Base-by-base conservation (phyloP, 331 rosid genomes). In the Arachis monticola region DNA sequence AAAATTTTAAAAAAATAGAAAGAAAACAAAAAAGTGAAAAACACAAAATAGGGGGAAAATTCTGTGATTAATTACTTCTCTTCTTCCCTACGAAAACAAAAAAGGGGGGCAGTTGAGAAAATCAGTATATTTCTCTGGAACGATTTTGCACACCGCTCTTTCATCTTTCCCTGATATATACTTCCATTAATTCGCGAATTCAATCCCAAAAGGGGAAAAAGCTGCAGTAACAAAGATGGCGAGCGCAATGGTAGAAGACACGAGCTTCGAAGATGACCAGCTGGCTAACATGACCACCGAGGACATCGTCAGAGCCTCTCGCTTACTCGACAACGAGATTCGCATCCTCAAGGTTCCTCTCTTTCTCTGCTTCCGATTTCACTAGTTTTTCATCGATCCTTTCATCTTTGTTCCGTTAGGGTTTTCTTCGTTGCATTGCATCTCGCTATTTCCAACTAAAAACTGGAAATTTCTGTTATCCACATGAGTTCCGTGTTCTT, bases 251-350 rank as follows among this genome's bases (percentile, higher is more conserved):
- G 87, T 62, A 1, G 99, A 95, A 53, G 99, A 90, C 57, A 46
- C 88, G 17, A 84, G 52, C 87, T 87, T 83, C 74, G 96, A 88
- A 76, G 97, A 92, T 9, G 97, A 92, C 9, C 97, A 92, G 80
- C 80, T 95, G 4, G 83, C 91, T 0, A 75, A 83, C 12, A 88
- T 94, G 97, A 79, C 84, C 80, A 74, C 90, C 31, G 97, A 88
- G n/a, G 93, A 87, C 70, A 69, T 94, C 79, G 69, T 81, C 70
- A 81, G 97, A 67, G 96, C 99, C 60, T 83, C 97, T 41, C 96
- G 97, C 64, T 90, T 92, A 31, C 89, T 90, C 45, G 97, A 92
- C 79, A 94, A 83, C 87, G 85, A 88, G 88, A 92, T 94, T 87
- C 97, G 97, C 35, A 78, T 87, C 35, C 96, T 77, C 80, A 92